phyloP scores from a whole-genome alignment of 2,329 filamentous ascomycete genomes.

The Colletotrichum lupini region DNA sequence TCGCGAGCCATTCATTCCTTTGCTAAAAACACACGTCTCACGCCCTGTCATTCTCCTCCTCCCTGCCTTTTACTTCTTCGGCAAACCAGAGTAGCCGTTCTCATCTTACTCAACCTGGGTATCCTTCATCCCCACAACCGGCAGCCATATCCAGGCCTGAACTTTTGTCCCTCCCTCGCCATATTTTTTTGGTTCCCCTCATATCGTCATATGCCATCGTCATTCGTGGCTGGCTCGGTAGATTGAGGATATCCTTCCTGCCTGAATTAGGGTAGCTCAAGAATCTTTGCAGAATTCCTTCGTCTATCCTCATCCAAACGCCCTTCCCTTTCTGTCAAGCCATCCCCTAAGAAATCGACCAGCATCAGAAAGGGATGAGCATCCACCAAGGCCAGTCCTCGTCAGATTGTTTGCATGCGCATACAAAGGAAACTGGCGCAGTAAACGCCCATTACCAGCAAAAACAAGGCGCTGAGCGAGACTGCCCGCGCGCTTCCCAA shows the following conservation, averaged over 20 bases:
- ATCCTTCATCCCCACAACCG: conserved; percentile 24
- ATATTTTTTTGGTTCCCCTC: neutral
- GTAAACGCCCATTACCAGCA: conserved; percentile 5
- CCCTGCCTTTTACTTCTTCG: neutral
- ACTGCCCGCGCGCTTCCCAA: conserved; percentile 6
- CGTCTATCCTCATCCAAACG: neutral
- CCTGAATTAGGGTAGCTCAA: neutral
- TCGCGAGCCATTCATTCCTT: neutral
- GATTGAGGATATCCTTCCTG: too few relatives aligned
- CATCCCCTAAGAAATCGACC: neutral
- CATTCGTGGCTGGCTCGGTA: neutral
- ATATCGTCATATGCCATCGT: neutral
- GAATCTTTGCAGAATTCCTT: neutral
- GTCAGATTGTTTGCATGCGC: neutral
- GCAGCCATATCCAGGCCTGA: neutral
- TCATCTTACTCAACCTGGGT: conserved; percentile 9
- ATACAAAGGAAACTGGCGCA: conserved; percentile 10
- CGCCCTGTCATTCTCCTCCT: neutral
- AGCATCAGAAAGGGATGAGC: neutral
- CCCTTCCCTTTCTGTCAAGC: neutral
- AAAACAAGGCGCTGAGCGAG: neutral
- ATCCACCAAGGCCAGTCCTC: neutral
- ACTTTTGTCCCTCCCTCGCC: neutral
- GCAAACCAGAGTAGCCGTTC: neutral
- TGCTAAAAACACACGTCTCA: neutral